A percentile compares a stretch with the other conserved stretches of the same genome.
These are phyloP conservation scores for Pelargonium australe DNA, from an alignment of 441 rosid species.

Conservation along the genomic window DNA sequence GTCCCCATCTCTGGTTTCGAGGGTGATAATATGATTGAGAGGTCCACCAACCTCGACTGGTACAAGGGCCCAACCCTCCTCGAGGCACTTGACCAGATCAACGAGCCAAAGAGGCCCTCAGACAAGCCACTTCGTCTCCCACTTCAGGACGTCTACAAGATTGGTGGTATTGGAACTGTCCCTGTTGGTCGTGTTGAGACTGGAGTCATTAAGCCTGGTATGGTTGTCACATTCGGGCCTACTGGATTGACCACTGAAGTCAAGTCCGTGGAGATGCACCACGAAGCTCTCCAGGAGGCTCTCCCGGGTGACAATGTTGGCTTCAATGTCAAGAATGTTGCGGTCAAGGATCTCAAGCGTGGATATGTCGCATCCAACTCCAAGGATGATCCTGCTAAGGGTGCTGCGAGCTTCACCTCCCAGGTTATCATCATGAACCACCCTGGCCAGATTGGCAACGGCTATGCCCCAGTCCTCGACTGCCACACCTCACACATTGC, in stretches of 20 bases:
- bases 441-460: too few relatives aligned
- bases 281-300: background rate
- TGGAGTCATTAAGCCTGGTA: background rate
- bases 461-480: too few relatives aligned
- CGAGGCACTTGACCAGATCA: background rate
- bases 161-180: conserved; percentile 9
- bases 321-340: background rate
- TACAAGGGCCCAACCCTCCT: conserved; percentile 1
- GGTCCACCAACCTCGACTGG: conserved; percentile 2
- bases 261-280: conserved; percentile 6
- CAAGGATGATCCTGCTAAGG: conserved; percentile 6
- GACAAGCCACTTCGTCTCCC: conserved; percentile 6
- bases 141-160: background rate
- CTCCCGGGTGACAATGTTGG: background rate
- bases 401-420: background rate
- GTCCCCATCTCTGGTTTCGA: conserved; percentile 7
- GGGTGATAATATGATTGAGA: conserved; percentile 6
- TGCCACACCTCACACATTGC: too few relatives aligned
- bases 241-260: conserved; percentile 4
- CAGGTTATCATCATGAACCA: background rate
- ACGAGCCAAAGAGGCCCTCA: conserved; percentile 6
- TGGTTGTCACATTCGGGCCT: background rate
- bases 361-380: conserved; percentile 7
- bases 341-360: conserved; percentile 6
- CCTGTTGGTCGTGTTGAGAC: conserved; percentile 8